Percentiles rank a stretch among this genome's conserved stretches.
Conservation (phyloP, 2,329 filamentous ascomycete species). For the Phyllachora maydis region DNA sequence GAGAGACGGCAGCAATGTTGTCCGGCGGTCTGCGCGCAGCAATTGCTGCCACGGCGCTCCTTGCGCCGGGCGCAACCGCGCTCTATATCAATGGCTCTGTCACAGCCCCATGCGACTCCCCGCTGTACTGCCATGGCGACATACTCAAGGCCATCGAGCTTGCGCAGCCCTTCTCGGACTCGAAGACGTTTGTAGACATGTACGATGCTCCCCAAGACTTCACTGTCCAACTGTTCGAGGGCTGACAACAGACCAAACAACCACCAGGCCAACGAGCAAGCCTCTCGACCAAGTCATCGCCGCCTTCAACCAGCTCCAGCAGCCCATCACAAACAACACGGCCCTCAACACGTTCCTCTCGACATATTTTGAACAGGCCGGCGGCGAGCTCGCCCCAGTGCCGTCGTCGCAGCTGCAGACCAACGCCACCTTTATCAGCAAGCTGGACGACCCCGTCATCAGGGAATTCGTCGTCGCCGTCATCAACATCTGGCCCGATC, state of each 20-base stretch:
- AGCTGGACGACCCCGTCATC: slow-evolving; percentile 34
- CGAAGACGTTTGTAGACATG: slow-evolving; percentile 54
- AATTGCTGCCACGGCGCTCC: slow-evolving; percentile 10
- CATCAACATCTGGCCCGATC: slow-evolving; percentile 48
- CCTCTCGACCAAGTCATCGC: slow-evolving; percentile 37
- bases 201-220: slow-evolving; percentile 12
- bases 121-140: slow-evolving; percentile 46
- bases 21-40: too few species aligned
- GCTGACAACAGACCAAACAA: not conserved
- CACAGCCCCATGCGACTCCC: slow-evolving; percentile 44
- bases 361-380: slow-evolving; percentile 41
- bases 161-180: slow-evolving; percentile 41
- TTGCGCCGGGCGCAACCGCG: slow-evolving; percentile 13
- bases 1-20: too few species aligned
- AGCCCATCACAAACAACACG: slow-evolving; percentile 41
- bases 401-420: slow-evolving; percentile 27
- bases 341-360: slow-evolving; percentile 39
- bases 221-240: not conserved
- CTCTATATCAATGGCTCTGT: slow-evolving; percentile 39
- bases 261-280: slow-evolving; percentile 31
- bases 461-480: slow-evolving; percentile 40
- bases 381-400: slow-evolving; percentile 37
- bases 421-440: slow-evolving; percentile 34
- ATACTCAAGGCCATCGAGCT: slow-evolving; percentile 41
- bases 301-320: slow-evolving; percentile 35